Base-by-base conservation (phyloP, 306 rosid genomes). In the Hippophae tibetana region DNA sequence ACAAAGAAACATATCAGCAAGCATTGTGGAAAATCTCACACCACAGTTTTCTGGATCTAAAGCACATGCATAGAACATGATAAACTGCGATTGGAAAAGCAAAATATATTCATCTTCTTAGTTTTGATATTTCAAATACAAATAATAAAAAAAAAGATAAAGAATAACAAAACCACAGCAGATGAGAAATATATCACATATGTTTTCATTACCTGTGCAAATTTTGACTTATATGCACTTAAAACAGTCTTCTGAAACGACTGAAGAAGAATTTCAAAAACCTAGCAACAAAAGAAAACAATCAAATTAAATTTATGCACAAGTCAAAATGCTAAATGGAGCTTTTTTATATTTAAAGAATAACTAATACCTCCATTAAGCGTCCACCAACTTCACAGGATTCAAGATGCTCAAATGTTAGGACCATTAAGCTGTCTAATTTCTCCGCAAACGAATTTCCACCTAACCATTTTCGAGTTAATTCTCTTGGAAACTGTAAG, bases 1-100 rank as follows among this genome's bases (percentile, higher is more conserved):
- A 52, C 61, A 31, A 42, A 47, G 56, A 80, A 87, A 85, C 61
- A 78, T 60, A 56, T 81, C 86, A 1, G 58, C 68, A 57, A 88
- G 99, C 63, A 14, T 60, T 64, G 13, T 69, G 2, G 93, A 82
- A 73, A 92, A 92, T 69, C 76, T 80, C 66, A 62, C 70, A 40
- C 95, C 94, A 45, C 95, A 88, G 54, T 66, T 68, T 60, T 82
- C 93, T 18, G 96, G 95, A 75, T 87, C 93, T 68, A 87, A 76
- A 60, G 95, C 76, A 77, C 95, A 85, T 38, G 89, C 89, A 79
- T 84, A 87, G 76, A 84, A 87, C 69, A 87, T 76, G 74, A 92
- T 86, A 83, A 87, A 92, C 96, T 92, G 89, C 79, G 66, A 42
- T 43, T 67, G 60, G 62, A 44, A 54, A 60, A 60, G 25, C 3